Base-by-base conservation (phyloP, 2,329 filamentous ascomycete genomes). In the Colletotrichum kahawae region DNA sequence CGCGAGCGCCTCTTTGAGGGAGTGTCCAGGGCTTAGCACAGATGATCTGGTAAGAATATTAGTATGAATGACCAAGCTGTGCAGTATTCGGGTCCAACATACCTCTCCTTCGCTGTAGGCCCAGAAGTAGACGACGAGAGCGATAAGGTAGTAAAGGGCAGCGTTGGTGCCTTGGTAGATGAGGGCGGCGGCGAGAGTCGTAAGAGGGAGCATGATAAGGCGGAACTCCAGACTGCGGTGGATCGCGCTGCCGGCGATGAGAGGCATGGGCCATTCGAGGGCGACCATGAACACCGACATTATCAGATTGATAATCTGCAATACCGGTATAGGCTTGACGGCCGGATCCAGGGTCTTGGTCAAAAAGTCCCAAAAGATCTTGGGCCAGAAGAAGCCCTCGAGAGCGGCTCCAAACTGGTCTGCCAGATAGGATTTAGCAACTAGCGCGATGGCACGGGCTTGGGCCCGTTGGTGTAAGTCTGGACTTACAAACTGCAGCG, bases 71-170 rank as follows among this genome's bases (percentile, higher is more conserved):
- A 8, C 6, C 38, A 7, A 34, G 33, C 34, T 31, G 34, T 70
- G 43, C 7, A 16, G 10, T 7, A 56, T 9, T 12, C 18, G 38
- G 21, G 29, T 38, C 10, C 8, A 36, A 56, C 33, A 33, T 85
- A 98, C 96, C 93, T 99, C 97, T 85, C 97, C 97, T 85, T 99
- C 96, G 81, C 94, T 97, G 81, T 97, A 98, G 2, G 95, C 97
- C 96, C 96, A 98, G 81, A 98, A 98, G 85, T 98, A 99, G 16
- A 97, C 93, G 9, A 87, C 89, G 86, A 97, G 93, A 24, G 93
- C 96, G 77, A 98, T 91, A 31, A 97, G 83, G 83, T 98, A 98
- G 86, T 98, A 99, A 67, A 98, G 86, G 6, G 95, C 97, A 4
- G 96, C 90, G 82, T 99, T 98, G 33, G 96, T 98, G 74, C 92